A percentile compares a stretch with the other conserved stretches of the same genome.
phyloP scores from a whole-genome alignment of 2,329 filamentous ascomycete species.

The Didymellaceae sp. region DNA sequence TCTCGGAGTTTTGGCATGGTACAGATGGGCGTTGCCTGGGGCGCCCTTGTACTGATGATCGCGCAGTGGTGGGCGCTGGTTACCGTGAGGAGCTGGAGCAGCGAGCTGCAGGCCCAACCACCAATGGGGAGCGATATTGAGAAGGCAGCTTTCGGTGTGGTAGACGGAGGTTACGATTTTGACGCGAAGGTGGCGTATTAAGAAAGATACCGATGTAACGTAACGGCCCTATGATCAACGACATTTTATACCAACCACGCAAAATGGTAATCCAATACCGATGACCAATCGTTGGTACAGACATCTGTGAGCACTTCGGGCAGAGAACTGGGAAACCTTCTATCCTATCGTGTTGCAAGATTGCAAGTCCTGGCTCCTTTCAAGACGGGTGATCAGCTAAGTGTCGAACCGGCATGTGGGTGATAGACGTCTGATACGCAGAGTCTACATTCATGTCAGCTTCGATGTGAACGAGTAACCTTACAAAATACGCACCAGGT shows the following conservation, averaged over 20 bases:
- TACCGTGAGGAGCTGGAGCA: slow-evolving; percentile 39
- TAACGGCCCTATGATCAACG: slow-evolving; percentile 14
- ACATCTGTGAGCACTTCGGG: background rate
- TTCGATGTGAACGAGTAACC: background rate
- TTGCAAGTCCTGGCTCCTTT: background rate
- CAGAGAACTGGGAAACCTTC: background rate
- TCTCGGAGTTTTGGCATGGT: slow-evolving; percentile 31
- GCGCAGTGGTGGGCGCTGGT: slow-evolving; percentile 47
- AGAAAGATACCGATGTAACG: slow-evolving; percentile 5
- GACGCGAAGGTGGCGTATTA: slow-evolving; percentile 18
- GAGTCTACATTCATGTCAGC: slow-evolving; percentile 18
- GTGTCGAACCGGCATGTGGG: slow-evolving; percentile 30
- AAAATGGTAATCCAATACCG: no score
- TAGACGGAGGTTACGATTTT: slow-evolving; percentile 1
- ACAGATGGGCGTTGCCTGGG: slow-evolving; percentile 29
- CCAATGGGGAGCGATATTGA: slow-evolving; percentile 21
- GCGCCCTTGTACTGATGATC: slow-evolving; percentile 33
- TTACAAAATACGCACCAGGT: slow-evolving; percentile 1
- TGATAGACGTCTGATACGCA: slow-evolving; percentile 6
- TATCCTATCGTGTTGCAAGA: background rate
- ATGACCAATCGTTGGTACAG: no score
- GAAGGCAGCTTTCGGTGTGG: slow-evolving; percentile 17
- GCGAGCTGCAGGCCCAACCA: slow-evolving; percentile 16
- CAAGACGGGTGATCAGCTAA: slow-evolving; percentile 11
- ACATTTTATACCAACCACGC: background rate